Percentiles rank a stretch among this genome's conserved stretches.
Conservation (phyloP, 2,329 filamentous ascomycete genomes). For the Fusarium sp. region DNA sequence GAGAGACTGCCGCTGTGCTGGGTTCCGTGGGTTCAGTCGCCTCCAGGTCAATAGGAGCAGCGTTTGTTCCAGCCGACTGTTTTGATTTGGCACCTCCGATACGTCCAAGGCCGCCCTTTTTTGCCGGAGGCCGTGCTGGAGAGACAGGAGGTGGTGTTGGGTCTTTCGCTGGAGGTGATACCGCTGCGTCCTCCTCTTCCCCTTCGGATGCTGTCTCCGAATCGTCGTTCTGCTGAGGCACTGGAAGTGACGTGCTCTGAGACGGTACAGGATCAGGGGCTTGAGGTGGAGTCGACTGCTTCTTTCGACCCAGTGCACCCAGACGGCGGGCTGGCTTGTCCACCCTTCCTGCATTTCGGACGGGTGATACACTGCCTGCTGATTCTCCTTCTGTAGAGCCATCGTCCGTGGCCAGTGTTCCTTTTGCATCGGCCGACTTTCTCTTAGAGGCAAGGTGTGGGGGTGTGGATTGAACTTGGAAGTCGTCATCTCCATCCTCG, state of each 20-base stretch:
- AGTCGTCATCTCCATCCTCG: constrained; percentile 61
- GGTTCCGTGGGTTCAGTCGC: constrained; percentile 8
- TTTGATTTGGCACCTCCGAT: constrained; percentile 53
- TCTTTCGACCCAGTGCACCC: constrained; percentile 52
- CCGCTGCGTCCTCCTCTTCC: constrained; percentile 49
- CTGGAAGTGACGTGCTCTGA: constrained; percentile 3
- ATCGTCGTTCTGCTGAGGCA: constrained; percentile 38
- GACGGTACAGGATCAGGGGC: constrained; percentile 29
- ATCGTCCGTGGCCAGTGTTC: constrained; percentile 40
- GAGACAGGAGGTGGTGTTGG: constrained; percentile 37
- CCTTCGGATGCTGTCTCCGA: constrained; percentile 59
- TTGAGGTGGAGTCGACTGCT: constrained; percentile 44
- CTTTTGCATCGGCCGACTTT: constrained; percentile 33
- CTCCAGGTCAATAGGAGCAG: constrained; percentile 13
- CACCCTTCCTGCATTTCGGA: constrained; percentile 25
- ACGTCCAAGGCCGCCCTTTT: constrained; percentile 53
- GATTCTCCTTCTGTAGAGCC: constrained; percentile 50
- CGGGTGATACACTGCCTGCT: constrained; percentile 5
- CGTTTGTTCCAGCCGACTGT: constrained; percentile 17
- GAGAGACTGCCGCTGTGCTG: constrained; percentile 9
- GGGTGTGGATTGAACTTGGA: constrained; percentile 63
- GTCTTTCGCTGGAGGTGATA: constrained; percentile 35
- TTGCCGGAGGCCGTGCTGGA: constrained; percentile 40
- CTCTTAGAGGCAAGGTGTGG: constrained; percentile 49
- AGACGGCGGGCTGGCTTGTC: constrained; percentile 43